phyloP scores from a whole-genome alignment of 202 grass and related monocot species.

The Zoysia matrella region DNA sequence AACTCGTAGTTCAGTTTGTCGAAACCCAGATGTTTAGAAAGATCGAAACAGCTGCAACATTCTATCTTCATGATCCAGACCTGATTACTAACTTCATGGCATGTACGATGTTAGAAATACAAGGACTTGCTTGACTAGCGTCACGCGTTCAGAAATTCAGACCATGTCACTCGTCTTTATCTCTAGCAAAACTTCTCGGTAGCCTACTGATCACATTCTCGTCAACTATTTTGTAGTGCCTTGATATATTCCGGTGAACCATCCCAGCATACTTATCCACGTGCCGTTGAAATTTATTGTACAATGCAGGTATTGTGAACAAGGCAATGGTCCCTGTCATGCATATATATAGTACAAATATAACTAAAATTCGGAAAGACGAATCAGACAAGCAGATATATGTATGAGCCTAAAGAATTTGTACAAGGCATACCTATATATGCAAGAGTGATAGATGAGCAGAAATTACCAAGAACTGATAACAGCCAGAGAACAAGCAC shows the following conservation, averaged over 20 bases:
- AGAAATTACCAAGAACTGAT: conserved; percentile 88
- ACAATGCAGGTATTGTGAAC: conserved; percentile 85
- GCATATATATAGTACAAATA: conserved; percentile 26
- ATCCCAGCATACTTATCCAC: conserved; percentile 78
- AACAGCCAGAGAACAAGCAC: conserved; percentile 80
- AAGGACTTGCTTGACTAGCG: not conserved
- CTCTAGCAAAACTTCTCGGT: conserved; percentile 62
- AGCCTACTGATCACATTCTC: conserved; percentile 90
- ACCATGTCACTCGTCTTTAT: conserved; percentile 66
- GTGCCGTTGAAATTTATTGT: conserved; percentile 70
- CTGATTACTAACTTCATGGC: conserved; percentile 24
- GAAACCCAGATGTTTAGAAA: no score
- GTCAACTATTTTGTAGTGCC: conserved; percentile 96
- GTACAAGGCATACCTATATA: conserved; percentile 78
- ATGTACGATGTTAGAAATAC: conserved; percentile 2
- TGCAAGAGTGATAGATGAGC: conserved; percentile 83
- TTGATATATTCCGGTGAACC: conserved; percentile 79
- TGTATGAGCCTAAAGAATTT: not conserved
- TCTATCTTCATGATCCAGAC: conserved; percentile 2
- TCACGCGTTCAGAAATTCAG: not conserved
- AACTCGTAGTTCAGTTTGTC: not conserved
- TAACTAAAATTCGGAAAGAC: conserved; percentile 7
- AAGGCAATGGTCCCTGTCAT: conserved; percentile 73
- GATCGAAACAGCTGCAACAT: not conserved
- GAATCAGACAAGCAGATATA: not conserved